Percentiles rank a stretch among this genome's conserved stretches.
These are phyloP conservation scores for Penicillium flavigenum DNA, from an alignment of 495 filamentous ascomycete species.

Conservation along the genomic window DNA sequence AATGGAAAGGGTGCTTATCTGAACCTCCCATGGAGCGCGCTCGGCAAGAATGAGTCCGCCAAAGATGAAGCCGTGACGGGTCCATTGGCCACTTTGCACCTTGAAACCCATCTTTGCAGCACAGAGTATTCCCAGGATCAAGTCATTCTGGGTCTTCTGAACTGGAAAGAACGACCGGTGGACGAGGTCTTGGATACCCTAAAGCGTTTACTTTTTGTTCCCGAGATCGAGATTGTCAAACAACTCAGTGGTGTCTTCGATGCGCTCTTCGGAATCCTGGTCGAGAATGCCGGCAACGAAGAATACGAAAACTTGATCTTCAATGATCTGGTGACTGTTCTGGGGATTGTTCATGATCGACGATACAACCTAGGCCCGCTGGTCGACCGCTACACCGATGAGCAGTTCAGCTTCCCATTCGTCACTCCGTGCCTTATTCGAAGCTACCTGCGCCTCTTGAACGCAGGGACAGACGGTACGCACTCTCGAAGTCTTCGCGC, in stretches of 20 bases:
- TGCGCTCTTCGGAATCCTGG: conserved; percentile 84
- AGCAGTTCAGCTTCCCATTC: conserved; percentile 88
- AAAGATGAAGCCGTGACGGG: conserved; percentile 75
- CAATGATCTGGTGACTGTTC: conserved; percentile 79
- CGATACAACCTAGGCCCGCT: conserved; percentile 87
- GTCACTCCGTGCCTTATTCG: conserved; percentile 87
- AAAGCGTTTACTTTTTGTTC: conserved; percentile 83
- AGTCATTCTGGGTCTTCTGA: conserved; percentile 75
- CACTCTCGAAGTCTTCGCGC: conserved; percentile 81
- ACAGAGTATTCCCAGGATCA: conserved; percentile 95
- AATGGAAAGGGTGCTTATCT: conserved; percentile 79
- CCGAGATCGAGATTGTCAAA: conserved; percentile 97
- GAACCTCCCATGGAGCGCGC: conserved; percentile 71
- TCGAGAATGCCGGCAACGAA: conserved; percentile 83
- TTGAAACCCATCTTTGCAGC: conserved; percentile 91
- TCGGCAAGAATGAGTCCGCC: conserved; percentile 60
- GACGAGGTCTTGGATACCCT: conserved; percentile 70
- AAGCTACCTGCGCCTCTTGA: conserved; percentile 79
- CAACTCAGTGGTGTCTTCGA: conserved; percentile 87
- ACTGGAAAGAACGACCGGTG: conserved; percentile 75
- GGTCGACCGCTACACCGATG: conserved; percentile 89
- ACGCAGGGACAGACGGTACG: conserved; percentile 73
- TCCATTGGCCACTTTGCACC: conserved; percentile 68
- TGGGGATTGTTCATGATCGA: conserved; percentile 92
- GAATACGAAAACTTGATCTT: conserved; percentile 94